Evolutionary conservation across 352 stramenopile species (phyloP), one percentile per base, ranked within the genome.

Genomic region (Thraustotheca clavata): DNA sequence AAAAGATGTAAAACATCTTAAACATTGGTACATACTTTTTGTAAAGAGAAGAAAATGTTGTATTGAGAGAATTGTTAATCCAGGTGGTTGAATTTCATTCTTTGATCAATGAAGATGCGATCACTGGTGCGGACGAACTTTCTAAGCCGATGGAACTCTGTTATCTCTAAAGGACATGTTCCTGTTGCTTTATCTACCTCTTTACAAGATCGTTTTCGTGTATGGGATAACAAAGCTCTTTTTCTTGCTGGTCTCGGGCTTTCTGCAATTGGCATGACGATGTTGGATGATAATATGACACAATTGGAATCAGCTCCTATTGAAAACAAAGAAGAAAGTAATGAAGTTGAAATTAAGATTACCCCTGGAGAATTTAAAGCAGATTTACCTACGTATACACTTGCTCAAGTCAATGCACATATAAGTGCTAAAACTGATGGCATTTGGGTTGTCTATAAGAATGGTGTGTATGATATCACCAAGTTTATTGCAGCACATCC

Each of bases 381-480:
- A 26, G 34, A 74, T 35, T 71, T 91, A 1, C 84, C 82, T 12
- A 89, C 77, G 16, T 91, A 80, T 60, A 71, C 77, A 18, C 73
- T 91, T 5, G 75, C 83, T 3, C 72, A 91, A 20, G 82, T 94
- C 43, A 76, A 89, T 57, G 73, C 76, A 46, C 82, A 94, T 67
- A 87, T 79, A 24, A 80, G 77, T 14, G 75, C 76, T 26, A 76
- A 87, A 52, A 83, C 79, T 36, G 86, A 74, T 46, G 80, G 90
- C 49, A 83, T 88, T 46, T 98, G 94, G 91, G 93, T 98, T 31
- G 95, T 96, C 31, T 98, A 97, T 71, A 81, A 76, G 18, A 76
- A 94, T 66, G 86, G 90, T 36, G 94, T 99, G 16, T 99, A 99
- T 76, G 94, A 99, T 76, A 95, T 99, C 41, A 98, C 96, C 4